Conservation (phyloP, 2,329 filamentous ascomycete species). For the Laburnicola sp. region DNA sequence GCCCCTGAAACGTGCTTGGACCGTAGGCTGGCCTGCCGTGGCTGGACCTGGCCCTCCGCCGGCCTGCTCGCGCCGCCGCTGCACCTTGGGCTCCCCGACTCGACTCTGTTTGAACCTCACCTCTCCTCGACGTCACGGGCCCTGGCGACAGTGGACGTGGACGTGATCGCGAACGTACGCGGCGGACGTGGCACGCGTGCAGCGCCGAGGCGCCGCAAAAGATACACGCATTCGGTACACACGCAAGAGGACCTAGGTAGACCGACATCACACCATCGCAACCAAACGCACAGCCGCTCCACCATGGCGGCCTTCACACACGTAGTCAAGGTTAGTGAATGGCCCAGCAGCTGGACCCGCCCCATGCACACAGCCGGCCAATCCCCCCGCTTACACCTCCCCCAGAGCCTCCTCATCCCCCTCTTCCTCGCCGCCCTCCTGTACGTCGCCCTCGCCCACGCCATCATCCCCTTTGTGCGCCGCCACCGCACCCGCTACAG, state of each 20-base stretch:
- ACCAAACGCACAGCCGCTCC: background rate
- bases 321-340: constrained; percentile 38
- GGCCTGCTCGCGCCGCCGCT: constrained; percentile 1
- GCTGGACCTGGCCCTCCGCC: constrained; percentile 7
- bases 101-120: constrained; percentile 19
- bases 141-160: too few species aligned
- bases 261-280: background rate
- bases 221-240: background rate
- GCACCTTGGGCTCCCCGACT: constrained; percentile 3
- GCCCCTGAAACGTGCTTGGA: constrained; percentile 33
- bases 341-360: too few species aligned
- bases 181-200: background rate
- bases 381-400: constrained; percentile 17
- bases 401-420: constrained; percentile 51
- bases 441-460: constrained; percentile 48
- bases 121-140: constrained; percentile 1
- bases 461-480: constrained; percentile 50
- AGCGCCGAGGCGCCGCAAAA: background rate
- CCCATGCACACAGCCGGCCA: background rate
- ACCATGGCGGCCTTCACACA: constrained; percentile 40
- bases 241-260: background rate
- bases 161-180: too few species aligned
- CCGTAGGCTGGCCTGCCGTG: too few species aligned
- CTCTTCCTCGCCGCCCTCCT: constrained; percentile 48
- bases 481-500: constrained; percentile 50